These are phyloP conservation scores for Cordyceps pruinosa DNA, from an alignment of 2,329 filamentous ascomycete species.

Conservation along the genomic window DNA sequence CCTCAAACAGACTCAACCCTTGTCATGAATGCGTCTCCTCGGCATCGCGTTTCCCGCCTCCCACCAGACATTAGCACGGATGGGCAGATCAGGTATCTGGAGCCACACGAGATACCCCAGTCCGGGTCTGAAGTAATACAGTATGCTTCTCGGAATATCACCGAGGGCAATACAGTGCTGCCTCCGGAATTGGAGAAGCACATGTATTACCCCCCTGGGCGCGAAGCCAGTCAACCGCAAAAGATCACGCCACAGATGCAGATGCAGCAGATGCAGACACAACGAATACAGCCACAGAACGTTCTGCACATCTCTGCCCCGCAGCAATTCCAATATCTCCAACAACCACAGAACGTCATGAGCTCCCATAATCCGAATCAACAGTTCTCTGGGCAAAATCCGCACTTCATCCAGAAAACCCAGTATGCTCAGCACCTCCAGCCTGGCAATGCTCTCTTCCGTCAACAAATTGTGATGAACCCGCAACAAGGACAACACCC, in stretches of 20 bases:
- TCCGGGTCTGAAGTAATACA: background rate
- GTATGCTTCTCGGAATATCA: background rate
- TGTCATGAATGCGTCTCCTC: conserved; percentile 3
- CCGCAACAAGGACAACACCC: background rate
- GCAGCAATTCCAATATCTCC: background rate
- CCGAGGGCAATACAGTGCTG: background rate
- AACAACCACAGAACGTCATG: background rate
- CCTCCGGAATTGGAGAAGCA: background rate
- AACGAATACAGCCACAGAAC: background rate
- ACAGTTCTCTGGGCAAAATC: background rate
- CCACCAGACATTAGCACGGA: background rate
- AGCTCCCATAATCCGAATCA: background rate
- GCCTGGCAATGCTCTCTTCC: background rate
- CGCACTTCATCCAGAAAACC: background rate
- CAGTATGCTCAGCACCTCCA: background rate
- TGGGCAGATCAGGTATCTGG: conserved; percentile 1
- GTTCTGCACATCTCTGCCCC: background rate
- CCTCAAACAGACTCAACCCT: background rate
- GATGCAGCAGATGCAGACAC: background rate
- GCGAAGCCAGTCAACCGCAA: background rate
- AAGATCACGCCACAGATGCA: background rate
- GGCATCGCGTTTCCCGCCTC: background rate
- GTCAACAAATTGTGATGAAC: background rate
- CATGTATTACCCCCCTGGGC: conserved; percentile 2
- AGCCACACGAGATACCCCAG: background rate